A percentile compares a stretch with the other conserved stretches of the same genome.
Conservation (phyloP, 2,329 filamentous ascomycete genomes). For the Stachybotrys echinatus region DNA sequence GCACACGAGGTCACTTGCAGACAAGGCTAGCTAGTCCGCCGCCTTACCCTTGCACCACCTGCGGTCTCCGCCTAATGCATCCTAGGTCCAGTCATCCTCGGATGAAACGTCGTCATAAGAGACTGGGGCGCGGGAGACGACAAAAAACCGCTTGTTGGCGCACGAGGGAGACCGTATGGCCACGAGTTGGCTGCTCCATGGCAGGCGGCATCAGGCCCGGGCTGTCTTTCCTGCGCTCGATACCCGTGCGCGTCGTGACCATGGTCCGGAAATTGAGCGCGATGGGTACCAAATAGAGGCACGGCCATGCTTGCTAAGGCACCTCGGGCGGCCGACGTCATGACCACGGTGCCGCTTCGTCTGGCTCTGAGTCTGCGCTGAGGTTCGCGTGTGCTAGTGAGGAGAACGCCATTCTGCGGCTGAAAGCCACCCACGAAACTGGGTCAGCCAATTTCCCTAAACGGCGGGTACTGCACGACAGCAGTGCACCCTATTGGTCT, state of each 20-base stretch:
- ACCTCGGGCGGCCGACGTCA: neutral
- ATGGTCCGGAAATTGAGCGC: no score
- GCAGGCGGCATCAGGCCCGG: neutral
- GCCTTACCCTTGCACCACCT: neutral
- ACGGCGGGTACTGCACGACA: neutral
- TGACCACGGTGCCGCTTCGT: neutral
- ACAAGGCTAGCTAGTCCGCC: neutral
- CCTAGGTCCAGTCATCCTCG: neutral
- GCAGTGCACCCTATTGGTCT: neutral
- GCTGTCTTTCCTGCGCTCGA: neutral
- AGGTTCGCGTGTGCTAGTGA: neutral
- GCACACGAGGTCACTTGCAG: neutral
- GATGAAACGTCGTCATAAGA: neutral
- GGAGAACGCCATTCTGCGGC: neutral
- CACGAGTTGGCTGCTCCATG: neutral
- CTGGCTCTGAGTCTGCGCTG: neutral
- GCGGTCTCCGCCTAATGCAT: neutral
- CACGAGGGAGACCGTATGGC: neutral
- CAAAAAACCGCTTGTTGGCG: no score
- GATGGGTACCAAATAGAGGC: no score
- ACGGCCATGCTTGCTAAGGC: neutral
- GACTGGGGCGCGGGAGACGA: neutral
- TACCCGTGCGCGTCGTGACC: no score
- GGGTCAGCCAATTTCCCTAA: neutral
- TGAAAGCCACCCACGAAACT: neutral